phyloP scores from a whole-genome alignment of 2,329 filamentous ascomycete species.

The Alternaria metachromatica region DNA sequence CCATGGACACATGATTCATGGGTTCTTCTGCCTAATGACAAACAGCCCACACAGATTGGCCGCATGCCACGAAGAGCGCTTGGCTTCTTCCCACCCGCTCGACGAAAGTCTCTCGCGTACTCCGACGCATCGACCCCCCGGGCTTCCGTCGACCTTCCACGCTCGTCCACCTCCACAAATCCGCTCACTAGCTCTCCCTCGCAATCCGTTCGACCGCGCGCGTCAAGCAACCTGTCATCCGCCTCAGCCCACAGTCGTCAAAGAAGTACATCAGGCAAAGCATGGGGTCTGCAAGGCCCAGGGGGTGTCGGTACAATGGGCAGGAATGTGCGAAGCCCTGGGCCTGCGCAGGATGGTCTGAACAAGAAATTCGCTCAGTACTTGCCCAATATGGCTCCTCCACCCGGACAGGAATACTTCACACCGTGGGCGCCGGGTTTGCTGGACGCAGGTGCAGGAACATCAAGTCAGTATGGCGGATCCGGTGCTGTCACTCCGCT shows the following conservation, averaged over 20 bases:
- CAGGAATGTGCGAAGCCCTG: constrained; percentile 73
- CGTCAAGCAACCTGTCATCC: constrained; percentile 49
- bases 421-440: constrained; percentile 49
- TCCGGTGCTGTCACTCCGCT: constrained; percentile 40
- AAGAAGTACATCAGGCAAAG: constrained; percentile 47
- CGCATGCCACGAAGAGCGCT: constrained; percentile 80
- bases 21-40: constrained; percentile 78
- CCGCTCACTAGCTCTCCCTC: constrained; percentile 44
- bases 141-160: constrained; percentile 67
- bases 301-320: constrained; percentile 87
- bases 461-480: constrained; percentile 33
- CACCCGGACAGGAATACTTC: constrained; percentile 63
- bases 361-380: constrained; percentile 86
- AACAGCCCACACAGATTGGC: constrained; percentile 80
- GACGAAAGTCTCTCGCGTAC: constrained; percentile 80
- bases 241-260: constrained; percentile 46
- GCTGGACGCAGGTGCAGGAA: constrained; percentile 40
- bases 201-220: constrained; percentile 45
- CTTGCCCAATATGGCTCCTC: constrained; percentile 73
- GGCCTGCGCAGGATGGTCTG: constrained; percentile 82
- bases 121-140: constrained; percentile 71
- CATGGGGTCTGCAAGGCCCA: constrained; percentile 73
- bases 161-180: constrained; percentile 49
- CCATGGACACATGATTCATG: constrained; percentile 89
- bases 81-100: constrained; percentile 88